Percentiles rank a stretch among this genome's conserved stretches.
Conservation (phyloP, 345 rosid species). For the Alliaria petiolata region DNA sequence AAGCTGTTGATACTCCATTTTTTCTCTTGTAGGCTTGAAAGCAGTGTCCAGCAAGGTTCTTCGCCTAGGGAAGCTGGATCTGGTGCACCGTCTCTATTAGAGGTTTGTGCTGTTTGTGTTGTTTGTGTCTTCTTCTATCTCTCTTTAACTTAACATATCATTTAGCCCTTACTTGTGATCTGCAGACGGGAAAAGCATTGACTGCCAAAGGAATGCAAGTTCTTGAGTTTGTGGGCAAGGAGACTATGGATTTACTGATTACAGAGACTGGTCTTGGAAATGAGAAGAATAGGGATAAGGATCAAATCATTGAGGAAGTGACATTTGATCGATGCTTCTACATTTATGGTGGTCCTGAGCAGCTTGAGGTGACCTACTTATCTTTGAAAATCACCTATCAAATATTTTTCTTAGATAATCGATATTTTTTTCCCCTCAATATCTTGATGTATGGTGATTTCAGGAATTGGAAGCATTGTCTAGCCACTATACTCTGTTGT, state of each 20-base stretch:
- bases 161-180: constrained; percentile 15
- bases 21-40: constrained; percentile 59
- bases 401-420: neutral
- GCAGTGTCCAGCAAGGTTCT: constrained; percentile 66
- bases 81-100: constrained; percentile 76
- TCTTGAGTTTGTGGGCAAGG: constrained; percentile 93
- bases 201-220: constrained; percentile 96
- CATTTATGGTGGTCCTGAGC: constrained; percentile 99
- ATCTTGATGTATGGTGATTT: constrained; percentile 22
- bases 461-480: constrained; percentile 96
- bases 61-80: constrained; percentile 56
- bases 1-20: neutral
- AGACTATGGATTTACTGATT: constrained; percentile 87
- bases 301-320: constrained; percentile 78
- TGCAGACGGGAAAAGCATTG: constrained; percentile 90
- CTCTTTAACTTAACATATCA: neutral
- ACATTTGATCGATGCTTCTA: constrained; percentile 97
- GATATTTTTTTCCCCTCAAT: constrained; percentile 11
- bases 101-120: constrained; percentile 51
- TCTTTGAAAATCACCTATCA: constrained; percentile 2
- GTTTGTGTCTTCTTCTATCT: constrained; percentile 11
- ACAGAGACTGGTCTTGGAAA: constrained; percentile 74
- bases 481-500: constrained; percentile 75
- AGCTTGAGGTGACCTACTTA: constrained; percentile 65
- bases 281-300: constrained; percentile 65